Conservation (phyloP, 2,329 filamentous ascomycete genomes). For the Triangularia setosa region DNA sequence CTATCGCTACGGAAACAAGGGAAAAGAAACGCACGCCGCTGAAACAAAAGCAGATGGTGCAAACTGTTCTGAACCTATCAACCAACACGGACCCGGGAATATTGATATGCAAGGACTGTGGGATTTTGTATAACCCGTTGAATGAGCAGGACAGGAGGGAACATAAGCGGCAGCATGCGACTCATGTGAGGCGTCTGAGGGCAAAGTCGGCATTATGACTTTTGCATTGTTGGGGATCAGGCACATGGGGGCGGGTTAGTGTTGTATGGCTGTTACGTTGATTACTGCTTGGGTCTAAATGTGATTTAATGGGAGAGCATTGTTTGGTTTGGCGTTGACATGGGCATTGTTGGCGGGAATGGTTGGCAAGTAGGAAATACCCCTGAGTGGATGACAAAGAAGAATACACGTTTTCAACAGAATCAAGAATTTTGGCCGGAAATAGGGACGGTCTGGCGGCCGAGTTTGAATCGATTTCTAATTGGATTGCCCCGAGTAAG, state of each 20-base stretch:
- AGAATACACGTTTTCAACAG: neutral
- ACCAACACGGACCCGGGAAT: constrained; percentile 34
- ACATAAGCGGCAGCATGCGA: constrained; percentile 34
- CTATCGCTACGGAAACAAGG: neutral
- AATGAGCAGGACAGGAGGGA: constrained; percentile 41
- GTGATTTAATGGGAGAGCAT: neutral
- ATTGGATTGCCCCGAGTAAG: neutral
- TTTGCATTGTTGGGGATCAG: neutral
- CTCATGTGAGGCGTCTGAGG: constrained; percentile 11
- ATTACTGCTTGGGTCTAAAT: neutral
- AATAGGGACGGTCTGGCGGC: neutral
- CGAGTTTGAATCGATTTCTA: neutral
- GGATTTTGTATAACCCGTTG: constrained; percentile 43
- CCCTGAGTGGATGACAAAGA: neutral
- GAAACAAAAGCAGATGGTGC: constrained; percentile 30
- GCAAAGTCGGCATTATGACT: neutral
- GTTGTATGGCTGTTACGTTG: neutral
- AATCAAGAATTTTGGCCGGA: neutral
- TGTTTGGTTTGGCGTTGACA: neutral
- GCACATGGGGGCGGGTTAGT: neutral
- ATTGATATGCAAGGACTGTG: constrained; percentile 40
- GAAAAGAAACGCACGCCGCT: neutral
- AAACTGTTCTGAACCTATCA: constrained; percentile 41
- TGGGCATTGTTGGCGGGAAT: neutral
- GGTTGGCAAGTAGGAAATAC: neutral